A percentile compares a stretch with the other conserved stretches of the same genome.
phyloP scores from a whole-genome alignment of 352 stramenopile genomes.

The Salisapilia sapeloensis region DNA sequence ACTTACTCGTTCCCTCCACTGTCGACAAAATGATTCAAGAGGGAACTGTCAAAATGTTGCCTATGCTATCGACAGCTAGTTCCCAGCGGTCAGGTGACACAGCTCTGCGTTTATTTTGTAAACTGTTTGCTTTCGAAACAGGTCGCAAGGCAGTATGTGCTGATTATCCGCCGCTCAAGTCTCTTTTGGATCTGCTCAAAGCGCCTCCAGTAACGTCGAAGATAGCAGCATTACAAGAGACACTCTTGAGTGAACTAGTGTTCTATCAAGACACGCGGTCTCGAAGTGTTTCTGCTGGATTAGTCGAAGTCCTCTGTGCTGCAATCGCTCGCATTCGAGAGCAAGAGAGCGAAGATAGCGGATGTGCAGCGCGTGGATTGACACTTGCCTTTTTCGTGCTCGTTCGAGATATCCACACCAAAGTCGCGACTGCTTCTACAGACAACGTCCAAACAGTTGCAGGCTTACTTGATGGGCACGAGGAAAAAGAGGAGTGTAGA shows the following conservation, averaged over 20 bases:
- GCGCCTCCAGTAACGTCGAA: conserved; percentile 1
- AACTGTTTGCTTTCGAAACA: conserved; percentile 22
- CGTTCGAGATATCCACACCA: conserved; percentile 22
- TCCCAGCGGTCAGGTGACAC: conserved; percentile 11
- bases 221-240: conserved; percentile 13
- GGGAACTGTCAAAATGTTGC: conserved; percentile 48
- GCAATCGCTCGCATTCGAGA: conserved; percentile 8
- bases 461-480: conserved; percentile 12
- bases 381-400: conserved; percentile 38
- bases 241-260: conserved; percentile 25
- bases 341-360: conserved; percentile 3
- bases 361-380: conserved; percentile 7
- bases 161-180: conserved; percentile 20
- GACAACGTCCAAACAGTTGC: conserved; percentile 16
- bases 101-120: conserved; percentile 34
- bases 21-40: conserved; percentile 44
- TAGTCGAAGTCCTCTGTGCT: conserved; percentile 41
- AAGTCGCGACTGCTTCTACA: conserved; percentile 14
- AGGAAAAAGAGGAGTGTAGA: conserved; percentile 8
- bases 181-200: conserved; percentile 33
- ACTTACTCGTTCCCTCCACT: conserved; percentile 40
- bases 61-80: conserved; percentile 16
- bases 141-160: conserved; percentile 23
- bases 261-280: conserved; percentile 31
- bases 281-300: conserved; percentile 26